Conservation (phyloP, 2,329 filamentous ascomycete species). For the Nectriaceae sp. region DNA sequence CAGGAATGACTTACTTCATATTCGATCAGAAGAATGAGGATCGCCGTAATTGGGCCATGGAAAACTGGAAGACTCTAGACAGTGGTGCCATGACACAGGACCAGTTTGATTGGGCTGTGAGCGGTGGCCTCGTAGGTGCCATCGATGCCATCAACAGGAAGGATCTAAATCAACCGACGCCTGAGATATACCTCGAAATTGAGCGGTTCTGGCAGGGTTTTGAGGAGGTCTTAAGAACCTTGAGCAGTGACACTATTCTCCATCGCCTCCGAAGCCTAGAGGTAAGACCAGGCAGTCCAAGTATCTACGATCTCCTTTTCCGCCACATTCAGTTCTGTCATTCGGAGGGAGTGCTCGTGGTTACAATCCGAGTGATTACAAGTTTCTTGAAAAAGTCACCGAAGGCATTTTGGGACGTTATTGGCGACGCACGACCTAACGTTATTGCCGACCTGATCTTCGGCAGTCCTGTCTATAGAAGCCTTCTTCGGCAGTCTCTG, state of each 20-base stretch:
- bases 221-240: conserved; percentile 69
- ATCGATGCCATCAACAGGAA: conserved; percentile 62
- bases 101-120: conserved; percentile 87
- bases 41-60: conserved; percentile 40
- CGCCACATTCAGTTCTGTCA: conserved; percentile 54
- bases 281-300: conserved; percentile 59
- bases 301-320: conserved; percentile 64
- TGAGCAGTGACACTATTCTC: conserved; percentile 74
- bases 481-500: conserved; percentile 63
- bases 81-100: conserved; percentile 62
- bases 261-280: conserved; percentile 80
- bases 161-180: conserved; percentile 36
- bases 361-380: conserved; percentile 70
- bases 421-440: conserved; percentile 77
- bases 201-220: conserved; percentile 80
- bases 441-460: conserved; percentile 85
- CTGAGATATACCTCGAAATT: conserved; percentile 49
- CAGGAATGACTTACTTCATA: conserved; percentile 82
- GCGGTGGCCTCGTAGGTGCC: conserved; percentile 68
- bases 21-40: conserved; percentile 66
- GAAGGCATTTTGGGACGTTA: conserved; percentile 83
- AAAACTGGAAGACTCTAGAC: conserved; percentile 51
- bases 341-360: conserved; percentile 61
- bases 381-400: conserved; percentile 74
- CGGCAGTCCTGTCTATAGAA: conserved; percentile 65